These are phyloP conservation scores for Oxyria digyna DNA, from an alignment of 148 eudicot genomes.

Conservation along the genomic window DNA sequence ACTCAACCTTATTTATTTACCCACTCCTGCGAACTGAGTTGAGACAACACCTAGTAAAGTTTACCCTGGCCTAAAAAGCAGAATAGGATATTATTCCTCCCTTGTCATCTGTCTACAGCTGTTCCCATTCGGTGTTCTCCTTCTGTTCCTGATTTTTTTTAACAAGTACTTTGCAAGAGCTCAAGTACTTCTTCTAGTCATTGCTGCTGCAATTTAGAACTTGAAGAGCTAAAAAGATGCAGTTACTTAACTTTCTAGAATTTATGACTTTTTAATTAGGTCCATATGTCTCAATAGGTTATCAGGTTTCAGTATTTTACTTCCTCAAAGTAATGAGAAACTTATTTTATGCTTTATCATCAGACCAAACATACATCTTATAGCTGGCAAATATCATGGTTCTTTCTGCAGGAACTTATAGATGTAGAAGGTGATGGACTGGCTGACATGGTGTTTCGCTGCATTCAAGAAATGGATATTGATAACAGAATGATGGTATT, in stretches of 20 bases:
- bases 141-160: background rate
- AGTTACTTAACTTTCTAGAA: background rate
- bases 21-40: background rate
- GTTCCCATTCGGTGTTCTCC: background rate
- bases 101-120: background rate
- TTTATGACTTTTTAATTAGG: background rate
- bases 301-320: background rate
- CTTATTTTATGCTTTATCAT: background rate
- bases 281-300: background rate
- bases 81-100: background rate
- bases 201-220: background rate
- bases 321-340: background rate
- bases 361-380: background rate
- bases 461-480: conserved; percentile 99
- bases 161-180: background rate
- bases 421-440: conserved; percentile 99
- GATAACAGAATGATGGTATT: conserved; percentile 97
- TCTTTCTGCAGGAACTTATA: conserved; percentile 69
- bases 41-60: background rate
- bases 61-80: background rate
- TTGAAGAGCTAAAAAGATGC: background rate
- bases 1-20: background rate
- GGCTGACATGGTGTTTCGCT: conserved; percentile 98
- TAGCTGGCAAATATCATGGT: background rate
- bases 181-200: background rate